These are phyloP conservation scores for Rhizopogon vinicolor DNA, from an alignment of 768 basidiomycete species.

Conservation along the genomic window DNA sequence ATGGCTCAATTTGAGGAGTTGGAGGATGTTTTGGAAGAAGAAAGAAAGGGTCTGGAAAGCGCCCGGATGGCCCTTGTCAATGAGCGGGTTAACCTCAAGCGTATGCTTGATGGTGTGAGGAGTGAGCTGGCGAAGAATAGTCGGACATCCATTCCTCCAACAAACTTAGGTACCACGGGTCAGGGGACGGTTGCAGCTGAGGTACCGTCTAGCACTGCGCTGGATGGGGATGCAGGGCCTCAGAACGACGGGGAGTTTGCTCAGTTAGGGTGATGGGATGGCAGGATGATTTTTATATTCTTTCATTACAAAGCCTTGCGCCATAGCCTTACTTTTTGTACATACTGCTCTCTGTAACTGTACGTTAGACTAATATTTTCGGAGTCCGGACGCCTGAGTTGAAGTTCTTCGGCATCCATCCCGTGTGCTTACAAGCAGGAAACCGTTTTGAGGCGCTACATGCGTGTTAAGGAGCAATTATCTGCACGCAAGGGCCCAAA, in stretches of 20 bases:
- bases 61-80: slow-evolving; percentile 73
- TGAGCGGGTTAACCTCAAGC: slow-evolving; percentile 71
- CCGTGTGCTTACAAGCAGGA: too few species aligned
- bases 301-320: slow-evolving; percentile 6
- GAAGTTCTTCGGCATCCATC: background rate
- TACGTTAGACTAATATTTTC: background rate
- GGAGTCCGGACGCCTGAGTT: background rate
- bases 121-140: slow-evolving; percentile 60
- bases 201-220: slow-evolving; percentile 38
- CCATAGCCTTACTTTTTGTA: background rate
- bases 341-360: background rate
- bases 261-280: slow-evolving; percentile 35
- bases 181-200: slow-evolving; percentile 57
- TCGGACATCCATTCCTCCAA: slow-evolving; percentile 29
- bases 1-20: slow-evolving; percentile 93
- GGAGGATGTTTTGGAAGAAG: slow-evolving; percentile 88
- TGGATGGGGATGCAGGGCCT: slow-evolving; percentile 54
- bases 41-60: slow-evolving; percentile 80
- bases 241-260: slow-evolving; percentile 51
- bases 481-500: slow-evolving; percentile 43
- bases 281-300: slow-evolving; percentile 21
- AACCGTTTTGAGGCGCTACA: background rate
- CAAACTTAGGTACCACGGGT: slow-evolving; percentile 49
- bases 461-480: slow-evolving; percentile 1
- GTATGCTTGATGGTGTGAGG: slow-evolving; percentile 64